These are phyloP conservation scores for Zychaea mexicana DNA, from an alignment of 371 early-diverging fungal species.

Conservation along the genomic window DNA sequence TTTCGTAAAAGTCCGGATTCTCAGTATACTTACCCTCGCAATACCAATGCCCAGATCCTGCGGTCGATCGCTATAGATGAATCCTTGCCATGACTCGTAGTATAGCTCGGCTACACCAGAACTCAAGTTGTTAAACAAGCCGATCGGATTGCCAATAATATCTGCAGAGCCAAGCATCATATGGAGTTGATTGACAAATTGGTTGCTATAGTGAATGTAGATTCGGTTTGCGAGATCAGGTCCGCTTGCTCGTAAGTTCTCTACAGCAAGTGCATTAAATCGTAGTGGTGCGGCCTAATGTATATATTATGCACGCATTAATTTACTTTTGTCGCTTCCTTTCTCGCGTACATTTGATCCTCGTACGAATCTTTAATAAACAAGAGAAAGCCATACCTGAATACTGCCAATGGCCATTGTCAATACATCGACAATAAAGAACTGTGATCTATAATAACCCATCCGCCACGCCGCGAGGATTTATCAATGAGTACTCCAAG, in stretches of 20 bases:
- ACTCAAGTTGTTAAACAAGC: slow-evolving; percentile 92
- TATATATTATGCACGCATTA: neutral
- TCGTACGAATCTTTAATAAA: neutral
- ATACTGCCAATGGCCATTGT: slow-evolving; percentile 98
- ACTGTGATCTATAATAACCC: neutral
- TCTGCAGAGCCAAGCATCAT: slow-evolving; percentile 96
- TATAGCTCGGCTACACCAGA: slow-evolving; percentile 96
- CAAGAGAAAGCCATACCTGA: slow-evolving; percentile 57
- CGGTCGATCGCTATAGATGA: slow-evolving; percentile 93
- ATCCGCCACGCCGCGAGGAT: too few relatives aligned
- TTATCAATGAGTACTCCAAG: too few relatives aligned
- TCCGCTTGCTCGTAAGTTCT: slow-evolving; percentile 84
- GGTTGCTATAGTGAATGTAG: slow-evolving; percentile 85
- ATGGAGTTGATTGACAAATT: slow-evolving; percentile 89
- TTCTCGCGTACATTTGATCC: neutral
- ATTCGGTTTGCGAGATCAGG: slow-evolving; percentile 81
- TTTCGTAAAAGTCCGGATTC: too few relatives aligned
- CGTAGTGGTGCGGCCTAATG: slow-evolving; percentile 83
- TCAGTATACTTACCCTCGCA: slow-evolving; percentile 64
- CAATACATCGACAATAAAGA: slow-evolving; percentile 80
- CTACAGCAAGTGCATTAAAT: slow-evolving; percentile 90
- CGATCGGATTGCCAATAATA: slow-evolving; percentile 97
- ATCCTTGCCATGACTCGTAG: slow-evolving; percentile 97
- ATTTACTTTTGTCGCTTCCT: neutral
- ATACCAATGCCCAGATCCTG: slow-evolving; percentile 95